These are phyloP conservation scores for Penicillium steckii DNA, from an alignment of 495 filamentous ascomycete species.

Conservation along the genomic window DNA sequence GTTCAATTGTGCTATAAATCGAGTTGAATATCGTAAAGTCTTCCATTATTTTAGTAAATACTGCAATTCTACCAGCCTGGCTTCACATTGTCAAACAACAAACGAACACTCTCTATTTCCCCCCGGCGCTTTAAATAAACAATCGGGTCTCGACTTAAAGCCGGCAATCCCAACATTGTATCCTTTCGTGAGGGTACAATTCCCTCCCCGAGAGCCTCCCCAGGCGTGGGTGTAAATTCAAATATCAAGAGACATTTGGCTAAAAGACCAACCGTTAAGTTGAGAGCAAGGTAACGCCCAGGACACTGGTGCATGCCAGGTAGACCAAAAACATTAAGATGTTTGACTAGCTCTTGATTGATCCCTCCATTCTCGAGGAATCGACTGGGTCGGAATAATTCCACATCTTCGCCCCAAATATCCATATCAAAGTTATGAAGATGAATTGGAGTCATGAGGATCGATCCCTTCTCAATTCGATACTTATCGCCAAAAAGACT, in stretches of 20 bases:
- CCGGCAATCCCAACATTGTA: not conserved
- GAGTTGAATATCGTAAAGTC: no score
- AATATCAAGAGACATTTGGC: not conserved
- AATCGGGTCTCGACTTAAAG: not conserved
- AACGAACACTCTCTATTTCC: not conserved
- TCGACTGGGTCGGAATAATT: not conserved
- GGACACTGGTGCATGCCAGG: not conserved
- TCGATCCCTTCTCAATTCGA: not conserved
- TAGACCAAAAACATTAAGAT: not conserved
- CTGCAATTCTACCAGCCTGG: not conserved
- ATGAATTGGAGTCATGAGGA: not conserved
- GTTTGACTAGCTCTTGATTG: not conserved
- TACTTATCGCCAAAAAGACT: not conserved
- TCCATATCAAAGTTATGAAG: not conserved
- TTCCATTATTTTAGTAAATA: not conserved
- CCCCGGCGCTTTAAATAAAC: not conserved
- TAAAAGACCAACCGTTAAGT: not conserved
- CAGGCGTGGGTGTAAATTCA: not conserved
- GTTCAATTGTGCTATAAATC: no score
- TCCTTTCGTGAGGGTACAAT: not conserved
- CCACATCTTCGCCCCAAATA: not conserved
- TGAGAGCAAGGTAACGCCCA: not conserved
- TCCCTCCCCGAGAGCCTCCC: not conserved
- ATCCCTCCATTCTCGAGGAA: not conserved
- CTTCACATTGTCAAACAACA: slow-evolving; percentile 1